Base-by-base conservation (phyloP, 805 yeast species). In the Candida qinlingensis region DNA sequence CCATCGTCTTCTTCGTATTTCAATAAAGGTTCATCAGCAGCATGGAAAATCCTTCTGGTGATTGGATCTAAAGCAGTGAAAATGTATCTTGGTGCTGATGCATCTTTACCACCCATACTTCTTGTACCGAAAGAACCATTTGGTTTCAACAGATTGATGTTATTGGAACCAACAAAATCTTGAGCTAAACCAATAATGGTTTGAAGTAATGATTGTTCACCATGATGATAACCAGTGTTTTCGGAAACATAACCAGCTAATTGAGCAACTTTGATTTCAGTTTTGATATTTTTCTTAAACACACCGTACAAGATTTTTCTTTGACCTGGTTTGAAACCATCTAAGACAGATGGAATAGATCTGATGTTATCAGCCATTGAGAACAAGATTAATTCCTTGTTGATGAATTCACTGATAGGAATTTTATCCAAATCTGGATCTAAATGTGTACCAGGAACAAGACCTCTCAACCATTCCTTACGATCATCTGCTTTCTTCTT, bases 281-380 rank as follows among this genome's bases (percentile, higher is more conserved):
- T 71, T 37, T 70, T 77, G 57, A 89, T 71, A 56, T 88, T 90
- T 64, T 88, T 79, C 67, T 87, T 87, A 67, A 90, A 87, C 59
- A 91, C 85, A 48, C 94, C 96, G 65, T 72, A 94, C 57, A 94
- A 70, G 41, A 94, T 95, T 64, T 94, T 94, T 61, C 99, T 81
- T 70, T 94, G 99, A 50, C 96, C 96, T 1, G 99, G 99, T 66
- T 94, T 94, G 55, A 94, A 80, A 0, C 99, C 99, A 70, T 94
- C 99, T 59, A 92, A 70, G 1, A 89, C 87, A 7, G 90, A 87
- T 1, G 99, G 99, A 61, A 94, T 89, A 0, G 98, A 94, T 66
- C 99, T 81, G 42, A 91, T 79, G 59, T 94, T 91, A 68, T 94
- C 99, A 3, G 98, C 97, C 87, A 94, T 85, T 13, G 97, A 89